A percentile compares a stretch with the other conserved stretches of the same genome.
Evolutionary conservation across 108 stramenopile species (phyloP).

Genomic region (Pseudonitzschia delicatissima): DNA sequence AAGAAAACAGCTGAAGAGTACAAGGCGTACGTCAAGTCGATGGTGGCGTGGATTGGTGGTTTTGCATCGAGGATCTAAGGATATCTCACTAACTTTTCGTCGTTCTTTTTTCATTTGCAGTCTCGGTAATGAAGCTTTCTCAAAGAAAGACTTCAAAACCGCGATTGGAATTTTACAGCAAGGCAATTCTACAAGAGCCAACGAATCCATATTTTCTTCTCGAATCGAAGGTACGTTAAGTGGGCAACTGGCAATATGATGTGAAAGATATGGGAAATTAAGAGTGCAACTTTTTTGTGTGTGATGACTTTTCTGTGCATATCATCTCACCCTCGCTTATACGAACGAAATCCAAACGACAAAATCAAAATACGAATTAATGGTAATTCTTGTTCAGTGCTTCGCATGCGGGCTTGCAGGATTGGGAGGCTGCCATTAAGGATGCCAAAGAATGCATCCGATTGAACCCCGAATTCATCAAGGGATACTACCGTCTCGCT

Average conservation of each 20-base stretch:
- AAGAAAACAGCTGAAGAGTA: constrained; percentile 25
- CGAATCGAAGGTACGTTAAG: constrained; percentile 78
- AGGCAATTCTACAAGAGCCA: constrained; percentile 84
- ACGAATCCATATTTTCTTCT: constrained; percentile 89
- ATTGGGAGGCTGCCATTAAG: constrained; percentile 63
- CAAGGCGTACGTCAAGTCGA: constrained; percentile 25
- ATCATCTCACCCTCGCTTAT: too few relatives aligned
- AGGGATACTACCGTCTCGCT: constrained; percentile 91
- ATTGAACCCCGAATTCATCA: constrained; percentile 82
- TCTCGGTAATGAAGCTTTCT: constrained; percentile 87
- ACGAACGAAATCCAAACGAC: too few relatives aligned
- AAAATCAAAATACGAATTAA: too few relatives aligned
- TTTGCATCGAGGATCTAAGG: too few relatives aligned
- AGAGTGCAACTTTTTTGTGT: too few relatives aligned
- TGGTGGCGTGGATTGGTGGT: too few relatives aligned
- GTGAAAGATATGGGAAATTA: too few relatives aligned
- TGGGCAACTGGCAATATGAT: too few relatives aligned
- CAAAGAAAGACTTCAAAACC: constrained; percentile 71
- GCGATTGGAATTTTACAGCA: constrained; percentile 86
- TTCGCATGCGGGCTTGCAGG: constrained; percentile 70
- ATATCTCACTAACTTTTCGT: too few relatives aligned
- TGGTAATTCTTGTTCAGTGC: constrained; percentile 45
- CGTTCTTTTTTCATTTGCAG: background rate
- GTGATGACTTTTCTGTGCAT: too few relatives aligned
- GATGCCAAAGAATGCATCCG: constrained; percentile 93